Percentiles rank a stretch among this genome's conserved stretches.
Evolutionary conservation across 2,329 filamentous ascomycete species (phyloP).

Genomic region (Fonsecaea erecta): DNA sequence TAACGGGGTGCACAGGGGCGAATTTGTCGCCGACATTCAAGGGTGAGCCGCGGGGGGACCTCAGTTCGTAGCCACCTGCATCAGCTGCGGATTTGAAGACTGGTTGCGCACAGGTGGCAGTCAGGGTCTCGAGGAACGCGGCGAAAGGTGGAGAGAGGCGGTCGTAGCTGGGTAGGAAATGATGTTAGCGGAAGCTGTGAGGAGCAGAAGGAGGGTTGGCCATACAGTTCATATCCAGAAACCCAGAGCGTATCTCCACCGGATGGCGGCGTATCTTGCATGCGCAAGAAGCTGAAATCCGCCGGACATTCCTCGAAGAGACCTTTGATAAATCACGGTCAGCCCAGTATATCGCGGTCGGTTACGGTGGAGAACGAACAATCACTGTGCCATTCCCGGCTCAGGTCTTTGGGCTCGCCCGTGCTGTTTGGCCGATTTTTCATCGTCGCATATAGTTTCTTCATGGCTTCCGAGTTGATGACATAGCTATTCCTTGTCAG

Average conservation of each 20-base stretch:
- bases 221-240: constrained; percentile 69
- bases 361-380: constrained; percentile 9
- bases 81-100: constrained; percentile 57
- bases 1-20: constrained; percentile 59
- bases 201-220: constrained; percentile 40
- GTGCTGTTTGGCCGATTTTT: constrained; percentile 28
- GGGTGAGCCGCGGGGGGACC: constrained; percentile 57
- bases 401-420: constrained; percentile 26
- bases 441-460: constrained; percentile 53
- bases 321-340: background rate
- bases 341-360: background rate
- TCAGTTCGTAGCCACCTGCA: constrained; percentile 38
- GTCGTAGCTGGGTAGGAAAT: constrained; percentile 58
- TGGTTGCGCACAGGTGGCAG: constrained; percentile 59
- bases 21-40: constrained; percentile 60
- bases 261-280: constrained; percentile 41
- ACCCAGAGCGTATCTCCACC: constrained; percentile 69
- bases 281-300: constrained; percentile 30
- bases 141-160: constrained; percentile 59
- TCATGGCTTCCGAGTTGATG: constrained; percentile 62
- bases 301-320: constrained; percentile 32
- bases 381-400: constrained; percentile 32
- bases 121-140: constrained; percentile 63
- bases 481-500: constrained; percentile 53
- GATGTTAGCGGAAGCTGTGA: background rate